phyloP scores from a whole-genome alignment of 2,329 filamentous ascomycete species.

The Apiospora rasikravindrae region DNA sequence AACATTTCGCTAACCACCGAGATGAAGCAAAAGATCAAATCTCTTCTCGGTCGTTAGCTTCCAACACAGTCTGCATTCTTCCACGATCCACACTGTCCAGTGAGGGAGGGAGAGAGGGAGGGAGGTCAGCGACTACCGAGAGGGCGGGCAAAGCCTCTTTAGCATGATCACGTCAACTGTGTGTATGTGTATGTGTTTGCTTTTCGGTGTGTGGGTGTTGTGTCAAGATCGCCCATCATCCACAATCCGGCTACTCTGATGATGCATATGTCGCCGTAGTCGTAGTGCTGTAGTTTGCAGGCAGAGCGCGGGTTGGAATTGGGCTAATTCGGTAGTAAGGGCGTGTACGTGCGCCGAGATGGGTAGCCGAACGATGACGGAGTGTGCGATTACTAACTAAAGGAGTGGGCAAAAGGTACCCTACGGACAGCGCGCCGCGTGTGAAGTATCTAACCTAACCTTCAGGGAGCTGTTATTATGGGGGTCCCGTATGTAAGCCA shows the following conservation, averaged over 20 bases:
- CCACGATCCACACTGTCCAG: neutral
- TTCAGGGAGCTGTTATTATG: neutral
- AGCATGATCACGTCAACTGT: conserved; percentile 7
- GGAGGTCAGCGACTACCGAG: neutral
- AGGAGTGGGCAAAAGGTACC: neutral
- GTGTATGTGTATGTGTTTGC: neutral
- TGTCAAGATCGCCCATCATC: conserved; percentile 13
- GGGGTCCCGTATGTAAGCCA: neutral
- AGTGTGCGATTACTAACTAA: conserved; percentile 5
- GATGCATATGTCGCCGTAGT: conserved; percentile 6
- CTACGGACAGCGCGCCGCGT: neutral
- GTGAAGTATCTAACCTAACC: neutral
- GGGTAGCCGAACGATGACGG: conserved; percentile 9
- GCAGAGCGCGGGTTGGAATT: conserved; percentile 6
- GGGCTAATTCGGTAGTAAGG: neutral
- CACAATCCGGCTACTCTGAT: conserved; percentile 7
- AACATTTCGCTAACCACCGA: conserved; percentile 3
- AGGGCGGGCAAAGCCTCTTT: conserved; percentile 2
- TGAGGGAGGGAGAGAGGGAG: neutral
- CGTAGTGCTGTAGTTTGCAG: neutral
- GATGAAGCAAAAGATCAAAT: conserved; percentile 7
- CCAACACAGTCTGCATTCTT: neutral
- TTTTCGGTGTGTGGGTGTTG: conserved; percentile 15
- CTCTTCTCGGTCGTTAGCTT: neutral
- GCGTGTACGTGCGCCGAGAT: conserved; percentile 2